Percentiles rank a stretch among this genome's conserved stretches.
These are phyloP conservation scores for Lantana camara DNA, from an alignment of 257 asterid species.

Conservation along the genomic window DNA sequence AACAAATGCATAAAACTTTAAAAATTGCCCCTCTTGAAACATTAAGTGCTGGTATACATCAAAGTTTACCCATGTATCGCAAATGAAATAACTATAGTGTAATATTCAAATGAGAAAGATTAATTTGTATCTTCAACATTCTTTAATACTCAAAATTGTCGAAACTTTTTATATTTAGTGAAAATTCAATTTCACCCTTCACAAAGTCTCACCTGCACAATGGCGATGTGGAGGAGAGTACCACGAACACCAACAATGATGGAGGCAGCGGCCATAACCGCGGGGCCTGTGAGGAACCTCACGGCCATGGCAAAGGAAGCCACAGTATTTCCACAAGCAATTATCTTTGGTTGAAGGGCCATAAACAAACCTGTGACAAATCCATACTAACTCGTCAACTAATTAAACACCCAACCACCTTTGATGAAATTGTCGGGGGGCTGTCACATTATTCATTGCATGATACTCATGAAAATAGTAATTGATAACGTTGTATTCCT, in stretches of 20 bases:
- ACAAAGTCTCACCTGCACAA: slow-evolving; percentile 98
- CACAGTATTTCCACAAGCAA: slow-evolving; percentile 92
- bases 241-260: slow-evolving; percentile 95
- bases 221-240: slow-evolving; percentile 85
- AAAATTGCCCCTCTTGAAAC: too few relatives aligned
- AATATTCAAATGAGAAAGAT: too few relatives aligned
- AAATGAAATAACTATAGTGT: slow-evolving; percentile 11
- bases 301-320: slow-evolving; percentile 96
- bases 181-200: neutral
- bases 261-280: slow-evolving; percentile 98
- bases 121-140: too few relatives aligned
- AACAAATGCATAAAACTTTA: too few relatives aligned
- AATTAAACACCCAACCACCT: slow-evolving; percentile 37
- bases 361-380: slow-evolving; percentile 80
- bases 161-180: neutral
- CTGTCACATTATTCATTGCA: slow-evolving; percentile 23
- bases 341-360: slow-evolving; percentile 96
- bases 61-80: neutral
- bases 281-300: slow-evolving; percentile 92
- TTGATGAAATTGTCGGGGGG: slow-evolving; percentile 13
- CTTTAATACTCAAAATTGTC: slow-evolving; percentile 9
- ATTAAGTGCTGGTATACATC: too few relatives aligned
- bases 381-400: slow-evolving; percentile 1
- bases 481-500: slow-evolving; percentile 16
- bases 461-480: neutral